A percentile compares a stretch with the other conserved stretches of the same genome.
Evolutionary conservation across 352 stramenopile species (phyloP).

Genomic region (Pythium folliculosum): DNA sequence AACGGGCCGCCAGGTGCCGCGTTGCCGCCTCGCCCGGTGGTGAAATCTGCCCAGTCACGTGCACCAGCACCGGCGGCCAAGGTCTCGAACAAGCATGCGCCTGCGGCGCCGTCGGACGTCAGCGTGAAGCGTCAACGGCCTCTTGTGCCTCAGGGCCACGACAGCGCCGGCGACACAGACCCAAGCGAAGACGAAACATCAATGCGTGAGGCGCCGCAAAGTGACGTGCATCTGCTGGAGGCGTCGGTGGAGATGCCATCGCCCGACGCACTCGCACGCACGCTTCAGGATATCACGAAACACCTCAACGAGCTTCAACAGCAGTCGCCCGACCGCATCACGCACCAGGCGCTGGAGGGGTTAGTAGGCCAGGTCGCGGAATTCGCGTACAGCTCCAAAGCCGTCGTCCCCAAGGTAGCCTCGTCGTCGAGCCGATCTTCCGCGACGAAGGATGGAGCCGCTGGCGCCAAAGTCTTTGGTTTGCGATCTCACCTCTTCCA

Average conservation of each 20-base stretch:
- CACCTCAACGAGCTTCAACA: conserved; percentile 34
- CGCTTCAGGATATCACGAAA: conserved; percentile 27
- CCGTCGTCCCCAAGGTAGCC: background rate
- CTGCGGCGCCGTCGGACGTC: background rate
- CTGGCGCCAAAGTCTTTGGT: conserved; percentile 4
- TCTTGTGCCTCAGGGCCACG: background rate
- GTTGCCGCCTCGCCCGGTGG: conserved; percentile 11
- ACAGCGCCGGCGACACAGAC: conserved; percentile 6
- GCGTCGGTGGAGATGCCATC: conserved; percentile 56
- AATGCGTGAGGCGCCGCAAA: background rate
- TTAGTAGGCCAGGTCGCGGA: background rate
- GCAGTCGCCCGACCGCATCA: background rate
- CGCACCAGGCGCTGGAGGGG: background rate
- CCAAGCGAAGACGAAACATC: conserved; percentile 3
- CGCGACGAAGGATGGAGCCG: background rate
- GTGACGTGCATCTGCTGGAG: conserved; percentile 34
- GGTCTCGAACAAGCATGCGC: background rate
- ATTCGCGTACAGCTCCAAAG: conserved; percentile 3
- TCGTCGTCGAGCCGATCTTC: background rate
- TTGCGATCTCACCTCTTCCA: conserved; percentile 37
- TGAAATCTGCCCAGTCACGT: background rate
- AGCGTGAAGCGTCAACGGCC: background rate
- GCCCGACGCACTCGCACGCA: conserved; percentile 30
- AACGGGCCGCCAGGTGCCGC: background rate
- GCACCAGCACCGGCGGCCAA: background rate